phyloP scores from a whole-genome alignment of 805 yeast genomes.

The Saccharomycopsis amapae region DNA sequence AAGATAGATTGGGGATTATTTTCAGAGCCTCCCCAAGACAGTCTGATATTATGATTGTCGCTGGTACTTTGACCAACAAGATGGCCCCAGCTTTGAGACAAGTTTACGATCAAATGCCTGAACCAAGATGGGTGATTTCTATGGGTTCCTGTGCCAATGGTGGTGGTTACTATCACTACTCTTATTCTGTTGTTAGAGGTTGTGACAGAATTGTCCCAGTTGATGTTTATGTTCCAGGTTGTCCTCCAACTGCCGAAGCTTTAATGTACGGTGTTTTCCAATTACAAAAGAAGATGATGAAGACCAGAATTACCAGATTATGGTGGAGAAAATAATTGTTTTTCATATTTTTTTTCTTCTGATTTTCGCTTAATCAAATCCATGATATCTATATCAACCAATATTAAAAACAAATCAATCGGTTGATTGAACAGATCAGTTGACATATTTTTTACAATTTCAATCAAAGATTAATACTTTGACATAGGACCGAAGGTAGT shows the following conservation, averaged over 20 bases:
- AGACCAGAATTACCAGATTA: slow-evolving; percentile 70
- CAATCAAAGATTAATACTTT: too few relatives aligned
- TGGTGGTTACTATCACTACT: slow-evolving; percentile 88
- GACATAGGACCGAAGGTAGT: too few relatives aligned
- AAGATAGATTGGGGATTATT: slow-evolving; percentile 86
- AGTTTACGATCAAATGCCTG: slow-evolving; percentile 92
- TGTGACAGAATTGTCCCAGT: slow-evolving; percentile 86
- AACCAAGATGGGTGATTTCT: slow-evolving; percentile 89
- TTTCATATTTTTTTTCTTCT: too few relatives aligned
- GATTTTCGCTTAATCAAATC: too few relatives aligned
- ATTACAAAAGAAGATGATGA: slow-evolving; percentile 84
- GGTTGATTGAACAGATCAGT: too few relatives aligned
- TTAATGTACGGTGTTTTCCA: slow-evolving; percentile 86
- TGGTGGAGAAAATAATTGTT: slow-evolving; percentile 62
- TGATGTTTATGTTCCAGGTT: slow-evolving; percentile 86
- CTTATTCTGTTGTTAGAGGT: slow-evolving; percentile 83
- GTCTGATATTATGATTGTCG: slow-evolving; percentile 86
- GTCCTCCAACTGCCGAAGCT: slow-evolving; percentile 90
- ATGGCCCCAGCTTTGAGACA: slow-evolving; percentile 93
- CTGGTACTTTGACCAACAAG: slow-evolving; percentile 85
- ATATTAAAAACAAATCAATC: too few relatives aligned
- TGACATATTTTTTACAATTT: too few relatives aligned
- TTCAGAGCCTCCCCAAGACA: slow-evolving; percentile 93
- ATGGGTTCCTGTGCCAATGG: slow-evolving; percentile 95
- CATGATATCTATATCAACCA: too few relatives aligned